Evolutionary conservation across 257 asterid species (phyloP), one percentile per base, ranked within the genome.

Genomic region (Gynochthodes officinalis): DNA sequence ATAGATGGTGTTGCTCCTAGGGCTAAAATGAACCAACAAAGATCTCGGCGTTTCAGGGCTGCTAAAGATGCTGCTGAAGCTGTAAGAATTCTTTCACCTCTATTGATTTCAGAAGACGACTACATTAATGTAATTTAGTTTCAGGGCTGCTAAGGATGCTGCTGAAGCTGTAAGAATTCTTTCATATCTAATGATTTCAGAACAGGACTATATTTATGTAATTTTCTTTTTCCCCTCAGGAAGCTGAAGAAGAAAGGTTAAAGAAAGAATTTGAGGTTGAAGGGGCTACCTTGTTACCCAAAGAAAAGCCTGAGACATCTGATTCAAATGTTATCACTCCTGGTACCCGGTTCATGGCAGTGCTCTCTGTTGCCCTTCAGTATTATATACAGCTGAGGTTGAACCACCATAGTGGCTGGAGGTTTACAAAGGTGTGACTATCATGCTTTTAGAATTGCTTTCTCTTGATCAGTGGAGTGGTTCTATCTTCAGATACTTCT

Each of bases 1-100:
- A 53, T 80, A 94, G 99, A 95, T 84, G 99, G 98, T 70, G 99
- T 95, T 84, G 99, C 99, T 80, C 99, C 99, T 13, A 88, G 98
- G 82, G 98, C 99, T 71, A 95, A 94, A 85, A 95, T 95, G 99
- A 95, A 95, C 84, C 99, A 95, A 86, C 99, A 95, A 82, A 86
- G 99, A 44, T 75, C 98, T 67, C 90, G 98, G 57, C 97, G 99
- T 73, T 95, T 95, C 83, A 92, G 97, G 89, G 98, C 99, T 79
- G 95, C 98, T 78, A 88, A 92, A 88, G 99, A 91, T 82, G 97
- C 97, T 53, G 97, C 98, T 58, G 90, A 90, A 74, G 96, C 96
- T 79, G 99, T 95, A 88, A 77, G 86, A 78, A 54, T 68, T 71
- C 73, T 80, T 71, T 59, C 39, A 68, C 62, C 25, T 62, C 50